phyloP scores from a whole-genome alignment of 768 basidiomycete species.

The Pseudohyphozyma bogoriensis region DNA sequence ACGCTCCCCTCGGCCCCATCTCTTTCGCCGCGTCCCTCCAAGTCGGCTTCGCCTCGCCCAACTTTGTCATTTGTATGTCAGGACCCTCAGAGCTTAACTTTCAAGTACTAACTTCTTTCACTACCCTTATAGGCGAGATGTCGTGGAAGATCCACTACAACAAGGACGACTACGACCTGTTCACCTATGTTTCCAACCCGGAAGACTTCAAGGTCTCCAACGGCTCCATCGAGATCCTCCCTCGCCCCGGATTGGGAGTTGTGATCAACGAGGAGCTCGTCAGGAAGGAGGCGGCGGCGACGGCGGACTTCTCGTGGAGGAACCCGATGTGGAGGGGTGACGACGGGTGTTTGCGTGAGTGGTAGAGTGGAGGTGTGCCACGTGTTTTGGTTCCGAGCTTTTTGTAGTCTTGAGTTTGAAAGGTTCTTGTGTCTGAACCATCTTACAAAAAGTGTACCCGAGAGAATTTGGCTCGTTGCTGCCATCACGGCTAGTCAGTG shows the following conservation, averaged over 20 bases:
- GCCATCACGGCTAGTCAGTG: too few relatives aligned
- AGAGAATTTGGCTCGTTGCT: too few relatives aligned
- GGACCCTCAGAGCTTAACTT: too few relatives aligned
- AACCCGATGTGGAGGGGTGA: too few relatives aligned
- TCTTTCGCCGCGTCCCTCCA: conserved; percentile 62
- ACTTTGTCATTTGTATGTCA: conserved; percentile 46
- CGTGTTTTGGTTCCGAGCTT: too few relatives aligned
- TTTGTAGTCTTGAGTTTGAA: too few relatives aligned
- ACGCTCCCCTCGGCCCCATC: conserved; percentile 62
- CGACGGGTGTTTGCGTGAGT: too few relatives aligned
- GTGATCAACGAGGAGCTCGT: conserved; percentile 54
- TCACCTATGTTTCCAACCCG: conserved; percentile 41
- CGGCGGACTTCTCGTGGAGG: conserved; percentile 45
- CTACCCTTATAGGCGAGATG: too few relatives aligned
- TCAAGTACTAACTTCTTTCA: too few relatives aligned
- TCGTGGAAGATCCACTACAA: conserved; percentile 28
- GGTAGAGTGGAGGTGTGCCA: too few relatives aligned
- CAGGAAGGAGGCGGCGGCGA: conserved; percentile 35
- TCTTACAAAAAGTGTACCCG: too few relatives aligned
- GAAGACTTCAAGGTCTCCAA: conserved; percentile 49
- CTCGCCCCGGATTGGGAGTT: conserved; percentile 54
- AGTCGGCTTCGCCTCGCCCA: conserved; percentile 50
- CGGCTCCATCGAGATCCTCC: conserved; percentile 46
- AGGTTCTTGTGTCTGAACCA: too few relatives aligned
- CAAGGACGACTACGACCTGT: conserved; percentile 33